Conservation (phyloP, 768 basidiomycete species). For the Scleroderma citrinum region DNA sequence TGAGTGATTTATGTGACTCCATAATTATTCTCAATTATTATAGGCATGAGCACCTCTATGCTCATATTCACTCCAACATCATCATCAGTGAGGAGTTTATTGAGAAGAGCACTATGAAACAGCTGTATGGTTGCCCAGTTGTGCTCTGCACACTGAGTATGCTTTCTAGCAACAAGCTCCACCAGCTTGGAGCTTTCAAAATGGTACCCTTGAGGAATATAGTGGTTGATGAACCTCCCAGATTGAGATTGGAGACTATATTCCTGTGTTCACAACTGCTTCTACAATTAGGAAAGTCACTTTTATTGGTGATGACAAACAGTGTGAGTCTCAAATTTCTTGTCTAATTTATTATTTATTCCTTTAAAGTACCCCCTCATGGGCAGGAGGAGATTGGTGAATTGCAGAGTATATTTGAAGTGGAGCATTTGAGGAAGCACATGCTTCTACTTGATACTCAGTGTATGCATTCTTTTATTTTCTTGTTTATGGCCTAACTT, state of each 20-base stretch:
- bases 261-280: conserved; percentile 30
- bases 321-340: conserved; percentile 39
- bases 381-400: conserved; percentile 63
- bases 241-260: conserved; percentile 53
- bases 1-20: conserved; percentile 26
- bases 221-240: conserved; percentile 65
- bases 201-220: conserved; percentile 40
- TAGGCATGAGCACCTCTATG: conserved; percentile 82
- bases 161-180: conserved; percentile 43
- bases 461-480: conserved; percentile 41
- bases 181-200: conserved; percentile 14
- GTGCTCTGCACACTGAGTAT: conserved; percentile 75
- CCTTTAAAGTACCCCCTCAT: conserved; percentile 65
- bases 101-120: conserved; percentile 19
- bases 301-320: conserved; percentile 65
- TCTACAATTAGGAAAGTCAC: conserved; percentile 43
- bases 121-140: conserved; percentile 42
- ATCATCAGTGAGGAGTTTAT: conserved; percentile 43
- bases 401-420: conserved; percentile 74
- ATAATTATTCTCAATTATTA: conserved; percentile 1
- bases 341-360: conserved; percentile 23
- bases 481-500: conserved; percentile 6
- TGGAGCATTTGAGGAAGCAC: conserved; percentile 47
- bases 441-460: conserved; percentile 64
- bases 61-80: conserved; percentile 38